These are phyloP conservation scores for Fennellomyces sp. DNA, from an alignment of 371 early-diverging fungal genomes.

Conservation along the genomic window DNA sequence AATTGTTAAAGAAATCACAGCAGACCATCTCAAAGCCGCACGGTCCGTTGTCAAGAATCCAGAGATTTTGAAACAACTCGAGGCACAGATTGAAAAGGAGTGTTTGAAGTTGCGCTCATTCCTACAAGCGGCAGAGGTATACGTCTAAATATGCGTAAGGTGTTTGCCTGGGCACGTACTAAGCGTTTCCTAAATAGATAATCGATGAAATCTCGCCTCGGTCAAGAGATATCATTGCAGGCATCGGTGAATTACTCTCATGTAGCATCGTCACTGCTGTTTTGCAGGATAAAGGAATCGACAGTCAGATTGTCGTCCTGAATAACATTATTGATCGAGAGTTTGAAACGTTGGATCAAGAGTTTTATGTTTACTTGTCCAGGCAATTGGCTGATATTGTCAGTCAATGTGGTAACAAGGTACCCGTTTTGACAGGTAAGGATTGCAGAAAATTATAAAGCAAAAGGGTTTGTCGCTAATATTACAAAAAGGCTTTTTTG, in stretches of 20 bases:
- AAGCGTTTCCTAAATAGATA: conserved; percentile 49
- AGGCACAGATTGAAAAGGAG: conserved; percentile 67
- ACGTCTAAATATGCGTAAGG: not conserved
- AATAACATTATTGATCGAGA: conserved; percentile 81
- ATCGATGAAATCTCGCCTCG: conserved; percentile 97
- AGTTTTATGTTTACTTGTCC: conserved; percentile 90
- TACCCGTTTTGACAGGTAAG: conserved; percentile 86
- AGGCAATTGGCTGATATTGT: conserved; percentile 66
- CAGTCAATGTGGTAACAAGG: conserved; percentile 61
- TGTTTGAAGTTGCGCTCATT: conserved; percentile 82
- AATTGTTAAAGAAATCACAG: conserved; percentile 83
- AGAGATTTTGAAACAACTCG: conserved; percentile 53
- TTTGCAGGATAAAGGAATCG: conserved; percentile 78
- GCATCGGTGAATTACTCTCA: conserved; percentile 93
- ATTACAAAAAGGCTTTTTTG: conserved; percentile 79
- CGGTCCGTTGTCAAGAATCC: conserved; percentile 53
- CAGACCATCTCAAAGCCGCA: conserved; percentile 85
- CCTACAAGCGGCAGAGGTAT: conserved; percentile 90
- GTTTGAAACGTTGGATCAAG: conserved; percentile 78
- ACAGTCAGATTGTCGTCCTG: conserved; percentile 81
- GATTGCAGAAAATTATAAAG: not conserved
- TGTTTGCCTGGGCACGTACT: no score
- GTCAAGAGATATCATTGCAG: conserved; percentile 93
- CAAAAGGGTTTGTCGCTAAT: not conserved
- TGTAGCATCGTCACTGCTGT: conserved; percentile 87